A percentile compares a stretch with the other conserved stretches of the same genome.
phyloP scores from a whole-genome alignment of 805 yeast genomes.

The Yarrowia yakushimensis region DNA sequence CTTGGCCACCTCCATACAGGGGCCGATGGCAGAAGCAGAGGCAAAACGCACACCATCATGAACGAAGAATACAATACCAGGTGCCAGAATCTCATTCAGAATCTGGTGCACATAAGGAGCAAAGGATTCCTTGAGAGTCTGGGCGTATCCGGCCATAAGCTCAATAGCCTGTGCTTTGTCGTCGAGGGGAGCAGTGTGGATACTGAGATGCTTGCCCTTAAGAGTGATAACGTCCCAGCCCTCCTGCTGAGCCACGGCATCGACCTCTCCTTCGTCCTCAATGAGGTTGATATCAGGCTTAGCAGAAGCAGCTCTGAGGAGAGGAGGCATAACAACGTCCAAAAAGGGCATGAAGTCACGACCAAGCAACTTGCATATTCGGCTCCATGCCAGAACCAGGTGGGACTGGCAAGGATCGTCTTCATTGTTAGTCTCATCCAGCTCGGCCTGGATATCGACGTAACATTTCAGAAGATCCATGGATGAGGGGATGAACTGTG shows the following conservation, averaged over 20 bases:
- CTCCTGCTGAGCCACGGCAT: constrained; percentile 74
- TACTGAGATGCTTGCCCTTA: constrained; percentile 89
- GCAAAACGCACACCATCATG: constrained; percentile 93
- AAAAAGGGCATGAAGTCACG: constrained; percentile 79
- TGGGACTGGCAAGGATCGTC: constrained; percentile 88
- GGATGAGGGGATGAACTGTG: constrained; percentile 73
- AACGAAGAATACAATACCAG: constrained; percentile 84
- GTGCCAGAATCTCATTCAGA: constrained; percentile 73
- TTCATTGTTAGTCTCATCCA: constrained; percentile 39
- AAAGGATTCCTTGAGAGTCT: constrained; percentile 75
- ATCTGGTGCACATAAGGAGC: constrained; percentile 79
- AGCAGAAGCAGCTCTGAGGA: constrained; percentile 79
- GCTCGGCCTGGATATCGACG: constrained; percentile 60
- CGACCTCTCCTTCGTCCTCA: constrained; percentile 83
- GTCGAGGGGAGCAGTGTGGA: constrained; percentile 90
- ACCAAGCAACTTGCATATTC: constrained; percentile 83
- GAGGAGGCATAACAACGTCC: constrained; percentile 84
- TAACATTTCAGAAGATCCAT: constrained; percentile 69
- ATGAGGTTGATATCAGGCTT: constrained; percentile 83
- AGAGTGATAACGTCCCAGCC: constrained; percentile 94
- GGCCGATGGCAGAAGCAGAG: constrained; percentile 82
- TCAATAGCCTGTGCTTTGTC: constrained; percentile 94
- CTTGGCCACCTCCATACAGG: constrained; percentile 62
- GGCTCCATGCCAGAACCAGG: constrained; percentile 93
- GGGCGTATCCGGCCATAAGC: constrained; percentile 76